Evolutionary conservation across 1,284 basidiomycete genomes (phyloP).

Genomic region (Leccinum griseonigrum): DNA sequence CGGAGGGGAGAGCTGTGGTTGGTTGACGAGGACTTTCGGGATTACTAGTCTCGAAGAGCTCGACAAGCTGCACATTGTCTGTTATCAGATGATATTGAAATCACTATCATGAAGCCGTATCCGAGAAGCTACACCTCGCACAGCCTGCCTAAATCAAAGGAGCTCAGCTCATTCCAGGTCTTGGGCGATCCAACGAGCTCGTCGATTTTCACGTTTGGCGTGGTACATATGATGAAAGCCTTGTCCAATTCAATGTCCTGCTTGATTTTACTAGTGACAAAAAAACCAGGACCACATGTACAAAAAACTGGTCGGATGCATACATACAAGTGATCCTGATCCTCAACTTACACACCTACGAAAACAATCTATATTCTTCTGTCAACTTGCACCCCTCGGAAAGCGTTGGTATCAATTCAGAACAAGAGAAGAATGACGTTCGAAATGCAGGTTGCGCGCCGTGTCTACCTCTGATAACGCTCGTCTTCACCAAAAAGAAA

Average conservation of each 20-base stretch:
- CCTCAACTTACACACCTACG: not conserved
- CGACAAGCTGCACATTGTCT: not conserved
- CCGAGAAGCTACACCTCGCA: not conserved
- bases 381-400: not conserved
- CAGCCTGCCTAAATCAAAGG: not conserved
- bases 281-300: not conserved
- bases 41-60: not conserved
- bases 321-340: not conserved
- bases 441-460: not conserved
- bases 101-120: slow-evolving; percentile 17
- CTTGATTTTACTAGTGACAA: not conserved
- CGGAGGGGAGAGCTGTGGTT: slow-evolving; percentile 8
- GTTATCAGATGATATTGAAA: slow-evolving; percentile 27
- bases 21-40: not conserved
- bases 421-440: not conserved
- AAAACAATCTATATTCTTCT: not conserved
- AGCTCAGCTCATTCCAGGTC: not conserved
- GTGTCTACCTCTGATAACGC: not conserved
- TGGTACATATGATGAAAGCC: not conserved
- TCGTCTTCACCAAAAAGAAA: not conserved
- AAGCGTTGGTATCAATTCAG: not conserved
- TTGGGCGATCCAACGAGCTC: not conserved
- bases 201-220: not conserved
- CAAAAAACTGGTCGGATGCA: not conserved
- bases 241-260: not conserved